Evolutionary conservation across 1,139 yeast species (phyloP).

Genomic region (Debaryomyces subglobosus): DNA sequence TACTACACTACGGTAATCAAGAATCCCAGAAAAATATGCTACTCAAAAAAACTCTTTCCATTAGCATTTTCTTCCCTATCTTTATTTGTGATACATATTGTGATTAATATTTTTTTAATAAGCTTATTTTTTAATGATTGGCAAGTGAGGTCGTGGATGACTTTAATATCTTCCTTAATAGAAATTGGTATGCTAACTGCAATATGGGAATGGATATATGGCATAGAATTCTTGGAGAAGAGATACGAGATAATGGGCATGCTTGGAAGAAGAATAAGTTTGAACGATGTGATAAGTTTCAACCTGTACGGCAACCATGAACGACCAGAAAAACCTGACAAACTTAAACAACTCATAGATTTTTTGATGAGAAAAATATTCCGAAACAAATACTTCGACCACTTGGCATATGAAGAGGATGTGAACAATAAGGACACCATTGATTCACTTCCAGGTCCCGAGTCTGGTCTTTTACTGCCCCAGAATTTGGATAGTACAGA

Average conservation of each 20-base stretch:
- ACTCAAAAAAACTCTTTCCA: conserved; percentile 41
- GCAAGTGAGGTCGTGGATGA: conserved; percentile 44
- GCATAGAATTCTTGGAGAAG: conserved; percentile 45
- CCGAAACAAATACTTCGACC: neutral
- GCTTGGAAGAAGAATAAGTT: conserved; percentile 49
- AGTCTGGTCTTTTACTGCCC: neutral
- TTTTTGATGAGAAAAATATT: neutral
- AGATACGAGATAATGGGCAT: conserved; percentile 49
- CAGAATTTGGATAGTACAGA: neutral
- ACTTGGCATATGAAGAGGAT: neutral
- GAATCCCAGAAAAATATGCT: conserved; percentile 37
- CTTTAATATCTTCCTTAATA: conserved; percentile 37
- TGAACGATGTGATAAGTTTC: conserved; percentile 37
- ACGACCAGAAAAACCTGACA: conserved; percentile 16
- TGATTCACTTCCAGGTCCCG: neutral
- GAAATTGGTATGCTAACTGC: conserved; percentile 44
- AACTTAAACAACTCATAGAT: conserved; percentile 5
- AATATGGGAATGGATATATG: conserved; percentile 57
- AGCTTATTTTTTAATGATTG: conserved; percentile 30
- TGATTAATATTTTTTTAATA: conserved; percentile 32
- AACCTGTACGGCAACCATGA: conserved; percentile 18
- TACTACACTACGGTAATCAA: conserved; percentile 34
- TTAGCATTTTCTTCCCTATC: conserved; percentile 44
- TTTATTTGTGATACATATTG: conserved; percentile 31
- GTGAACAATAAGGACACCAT: neutral